A percentile compares a stretch with the other conserved stretches of the same genome.
Conservation (phyloP, 208 protist genomes). For the Leishmania martiniquensis region DNA sequence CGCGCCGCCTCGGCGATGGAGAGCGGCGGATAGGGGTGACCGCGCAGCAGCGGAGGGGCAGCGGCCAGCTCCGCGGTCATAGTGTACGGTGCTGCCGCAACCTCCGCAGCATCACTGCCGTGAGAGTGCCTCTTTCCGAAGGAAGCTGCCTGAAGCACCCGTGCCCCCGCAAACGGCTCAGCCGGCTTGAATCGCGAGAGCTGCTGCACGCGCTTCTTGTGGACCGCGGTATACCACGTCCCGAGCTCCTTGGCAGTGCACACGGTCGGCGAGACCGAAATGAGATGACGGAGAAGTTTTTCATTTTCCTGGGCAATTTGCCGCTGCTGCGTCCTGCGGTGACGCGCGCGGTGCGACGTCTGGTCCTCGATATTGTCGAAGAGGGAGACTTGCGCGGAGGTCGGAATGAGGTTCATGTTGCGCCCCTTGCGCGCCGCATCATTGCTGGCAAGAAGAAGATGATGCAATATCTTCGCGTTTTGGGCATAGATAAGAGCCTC, state of each 20-base stretch:
- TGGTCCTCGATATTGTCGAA: slow-evolving; percentile 50
- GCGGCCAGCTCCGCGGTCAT: background rate
- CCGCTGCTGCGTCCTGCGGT: slow-evolving; percentile 23
- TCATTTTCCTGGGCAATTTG: slow-evolving; percentile 35
- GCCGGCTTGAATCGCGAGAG: slow-evolving; percentile 50
- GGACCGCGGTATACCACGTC: slow-evolving; percentile 50
- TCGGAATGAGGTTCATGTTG: slow-evolving; percentile 54
- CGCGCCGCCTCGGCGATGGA: slow-evolving; percentile 31
- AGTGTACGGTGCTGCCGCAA: background rate
- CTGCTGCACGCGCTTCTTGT: slow-evolving; percentile 43
- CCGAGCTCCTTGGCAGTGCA: slow-evolving; percentile 39
- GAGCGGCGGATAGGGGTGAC: slow-evolving; percentile 36
- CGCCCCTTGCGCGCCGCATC: slow-evolving; percentile 30
- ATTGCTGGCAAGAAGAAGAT: slow-evolving; percentile 43
- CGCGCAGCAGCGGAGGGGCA: slow-evolving; percentile 36
- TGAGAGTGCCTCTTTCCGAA: background rate
- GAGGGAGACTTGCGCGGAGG: slow-evolving; percentile 21
- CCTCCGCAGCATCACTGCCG: background rate
- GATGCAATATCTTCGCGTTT: slow-evolving; percentile 40
- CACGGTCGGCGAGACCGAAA: slow-evolving; percentile 33
- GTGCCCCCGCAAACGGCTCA: slow-evolving; percentile 55
- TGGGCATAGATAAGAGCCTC: slow-evolving; percentile 40
- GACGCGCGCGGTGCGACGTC: slow-evolving; percentile 26
- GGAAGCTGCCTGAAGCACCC: slow-evolving; percentile 31
- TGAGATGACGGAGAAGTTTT: slow-evolving; percentile 40